Conservation (phyloP, 768 basidiomycete genomes). For the Suillus clintonianus region DNA sequence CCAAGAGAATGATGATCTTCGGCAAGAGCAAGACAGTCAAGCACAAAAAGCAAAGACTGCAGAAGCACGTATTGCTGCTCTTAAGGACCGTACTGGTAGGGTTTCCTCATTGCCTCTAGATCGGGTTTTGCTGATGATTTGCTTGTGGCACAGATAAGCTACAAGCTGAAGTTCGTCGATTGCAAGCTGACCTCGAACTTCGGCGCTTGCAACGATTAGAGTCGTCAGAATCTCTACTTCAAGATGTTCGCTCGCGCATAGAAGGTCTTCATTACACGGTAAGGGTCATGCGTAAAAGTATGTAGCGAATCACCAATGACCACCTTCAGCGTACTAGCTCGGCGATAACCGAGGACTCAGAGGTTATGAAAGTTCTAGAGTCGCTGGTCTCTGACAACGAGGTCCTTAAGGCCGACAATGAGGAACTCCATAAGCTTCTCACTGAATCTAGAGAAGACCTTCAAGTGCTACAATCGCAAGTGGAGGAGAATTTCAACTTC, state of each 20-base stretch:
- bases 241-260: constrained; percentile 64
- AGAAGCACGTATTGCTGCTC: constrained; percentile 62
- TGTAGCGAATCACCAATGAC: constrained; percentile 15
- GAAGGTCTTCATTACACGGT: constrained; percentile 63
- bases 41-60: constrained; percentile 65
- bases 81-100: constrained; percentile 70
- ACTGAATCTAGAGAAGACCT: constrained; percentile 78
- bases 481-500: constrained; percentile 68
- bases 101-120: not conserved
- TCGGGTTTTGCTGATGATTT: not conserved
- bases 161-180: constrained; percentile 61
- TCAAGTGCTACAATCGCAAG: constrained; percentile 66
- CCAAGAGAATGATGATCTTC: constrained; percentile 81
- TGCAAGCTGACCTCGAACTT: constrained; percentile 65
- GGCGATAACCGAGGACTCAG: constrained; percentile 46
- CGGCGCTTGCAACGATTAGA: constrained; percentile 61
- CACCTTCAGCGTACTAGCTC: constrained; percentile 41
- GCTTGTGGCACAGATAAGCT: constrained; percentile 54
- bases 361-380: constrained; percentile 72
- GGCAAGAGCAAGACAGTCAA: constrained; percentile 78
- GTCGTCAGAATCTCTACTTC: constrained; percentile 65
- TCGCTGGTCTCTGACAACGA: constrained; percentile 88
- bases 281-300: constrained; percentile 21
- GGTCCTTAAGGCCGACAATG: constrained; percentile 75
- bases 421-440: constrained; percentile 74